phyloP scores from a whole-genome alignment of 2,329 filamentous ascomycete species.

The Coniochaeta sp. region DNA sequence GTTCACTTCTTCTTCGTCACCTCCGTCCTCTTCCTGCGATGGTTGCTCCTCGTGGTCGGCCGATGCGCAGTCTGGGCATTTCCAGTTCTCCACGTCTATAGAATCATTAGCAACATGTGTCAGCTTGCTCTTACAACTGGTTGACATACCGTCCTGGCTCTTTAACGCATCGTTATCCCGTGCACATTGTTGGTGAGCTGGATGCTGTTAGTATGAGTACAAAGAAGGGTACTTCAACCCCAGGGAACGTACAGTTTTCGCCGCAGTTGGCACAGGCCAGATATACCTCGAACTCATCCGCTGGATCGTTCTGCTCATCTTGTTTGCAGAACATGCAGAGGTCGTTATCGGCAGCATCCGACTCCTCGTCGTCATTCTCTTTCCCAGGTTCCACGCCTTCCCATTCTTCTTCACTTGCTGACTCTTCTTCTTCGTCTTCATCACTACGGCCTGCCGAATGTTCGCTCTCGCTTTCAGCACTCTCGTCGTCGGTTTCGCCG shows the following conservation, averaged over 20 bases:
- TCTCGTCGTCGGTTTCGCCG: constrained; percentile 40
- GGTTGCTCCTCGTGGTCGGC: constrained; percentile 17
- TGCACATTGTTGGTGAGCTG: constrained; percentile 89
- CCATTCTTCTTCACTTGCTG: constrained; percentile 48
- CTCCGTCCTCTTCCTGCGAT: constrained; percentile 17
- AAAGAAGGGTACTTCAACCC: constrained; percentile 1
- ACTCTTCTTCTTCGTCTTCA: constrained; percentile 28
- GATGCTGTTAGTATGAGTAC: constrained; percentile 19
- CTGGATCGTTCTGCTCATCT: constrained; percentile 75
- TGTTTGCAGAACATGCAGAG: constrained; percentile 69
- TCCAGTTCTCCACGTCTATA: constrained; percentile 38
- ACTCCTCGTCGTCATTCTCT: constrained; percentile 45
- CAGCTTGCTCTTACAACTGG: not conserved
- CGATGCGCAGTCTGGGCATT: constrained; percentile 39
- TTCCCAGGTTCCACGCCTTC: constrained; percentile 30
- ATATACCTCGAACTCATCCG: constrained; percentile 73
- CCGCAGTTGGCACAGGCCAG: constrained; percentile 71
- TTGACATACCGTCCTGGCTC: constrained; percentile 54
- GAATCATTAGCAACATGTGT: not conserved
- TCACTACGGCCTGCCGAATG: constrained; percentile 10
- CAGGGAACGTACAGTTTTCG: constrained; percentile 64
- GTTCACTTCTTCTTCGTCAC: constrained; percentile 17
- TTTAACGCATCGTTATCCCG: constrained; percentile 59
- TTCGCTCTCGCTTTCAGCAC: constrained; percentile 24
- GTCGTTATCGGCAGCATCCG: constrained; percentile 40